These are phyloP conservation scores for Syncephalastrum contaminatum DNA, from an alignment of 371 early-diverging fungal species.

Conservation along the genomic window DNA sequence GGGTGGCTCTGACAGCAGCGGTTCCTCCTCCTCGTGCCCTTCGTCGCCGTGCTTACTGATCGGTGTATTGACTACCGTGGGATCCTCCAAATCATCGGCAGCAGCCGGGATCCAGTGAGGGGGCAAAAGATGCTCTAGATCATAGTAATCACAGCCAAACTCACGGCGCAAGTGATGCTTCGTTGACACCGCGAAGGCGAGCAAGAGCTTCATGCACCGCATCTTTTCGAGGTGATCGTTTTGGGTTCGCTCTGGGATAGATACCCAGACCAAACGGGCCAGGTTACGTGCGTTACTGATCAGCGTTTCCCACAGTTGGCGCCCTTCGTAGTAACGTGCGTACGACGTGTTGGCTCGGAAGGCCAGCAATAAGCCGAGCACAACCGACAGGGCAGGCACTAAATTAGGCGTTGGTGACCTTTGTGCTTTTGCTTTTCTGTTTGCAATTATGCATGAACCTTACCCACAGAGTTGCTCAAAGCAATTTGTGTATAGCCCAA, in stretches of 20 bases:
- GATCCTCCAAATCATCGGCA: slow-evolving; percentile 23
- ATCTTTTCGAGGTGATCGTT: slow-evolving; percentile 63
- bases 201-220: slow-evolving; percentile 69
- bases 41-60: neutral
- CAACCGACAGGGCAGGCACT: slow-evolving; percentile 61
- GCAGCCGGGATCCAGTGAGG: slow-evolving; percentile 47
- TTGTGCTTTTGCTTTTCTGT: neutral
- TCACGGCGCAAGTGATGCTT: slow-evolving; percentile 77
- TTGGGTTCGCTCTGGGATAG: slow-evolving; percentile 46
- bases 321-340: slow-evolving; percentile 76
- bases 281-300: slow-evolving; percentile 58
- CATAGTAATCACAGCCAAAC: slow-evolving; percentile 54
- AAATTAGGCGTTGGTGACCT: neutral
- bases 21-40: slow-evolving; percentile 7
- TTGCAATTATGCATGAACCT: slow-evolving; percentile 3
- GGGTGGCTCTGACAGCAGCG: slow-evolving; percentile 4
- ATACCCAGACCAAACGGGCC: slow-evolving; percentile 66
- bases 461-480: slow-evolving; percentile 40
- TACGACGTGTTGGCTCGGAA: slow-evolving; percentile 82
- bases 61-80: neutral
- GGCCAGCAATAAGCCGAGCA: slow-evolving; percentile 68
- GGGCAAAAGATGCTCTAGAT: slow-evolving; percentile 55
- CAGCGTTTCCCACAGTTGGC: slow-evolving; percentile 65
- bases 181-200: slow-evolving; percentile 67
- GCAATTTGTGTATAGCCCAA: slow-evolving; percentile 31